Evolutionary conservation across 2,329 filamentous ascomycete genomes (phyloP).

Genomic region (Akanthomyces lecanii): DNA sequence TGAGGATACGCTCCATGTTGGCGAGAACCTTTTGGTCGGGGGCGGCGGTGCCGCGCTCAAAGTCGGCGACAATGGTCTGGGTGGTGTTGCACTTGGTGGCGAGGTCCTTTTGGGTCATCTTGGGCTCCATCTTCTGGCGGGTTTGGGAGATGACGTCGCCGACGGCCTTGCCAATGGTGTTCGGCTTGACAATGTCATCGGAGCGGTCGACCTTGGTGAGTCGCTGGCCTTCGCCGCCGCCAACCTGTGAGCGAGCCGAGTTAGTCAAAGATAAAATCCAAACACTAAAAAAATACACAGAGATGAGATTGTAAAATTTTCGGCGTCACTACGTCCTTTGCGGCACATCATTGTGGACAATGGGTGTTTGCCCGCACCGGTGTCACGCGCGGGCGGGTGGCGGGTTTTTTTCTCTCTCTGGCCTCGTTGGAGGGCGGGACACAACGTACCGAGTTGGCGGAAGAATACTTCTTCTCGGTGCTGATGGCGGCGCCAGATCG

Average conservation of each 20-base stretch:
- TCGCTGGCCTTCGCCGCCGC: constrained; percentile 73
- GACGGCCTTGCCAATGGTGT: constrained; percentile 77
- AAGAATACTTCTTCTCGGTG: constrained; percentile 87
- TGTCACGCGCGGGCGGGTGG: constrained; percentile 5
- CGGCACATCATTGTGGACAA: neutral
- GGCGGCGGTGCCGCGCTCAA: constrained; percentile 73
- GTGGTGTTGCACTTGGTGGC: constrained; percentile 90
- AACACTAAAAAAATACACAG: neutral
- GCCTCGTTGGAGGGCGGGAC: neutral
- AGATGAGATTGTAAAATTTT: neutral
- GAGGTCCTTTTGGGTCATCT: constrained; percentile 89
- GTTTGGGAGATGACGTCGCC: constrained; percentile 77
- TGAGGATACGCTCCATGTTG: constrained; percentile 78
- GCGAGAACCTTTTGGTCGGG: constrained; percentile 81
- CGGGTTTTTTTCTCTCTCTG: neutral
- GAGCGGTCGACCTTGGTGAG: constrained; percentile 96
- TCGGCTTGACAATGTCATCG: constrained; percentile 97
- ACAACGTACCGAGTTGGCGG: constrained; percentile 71
- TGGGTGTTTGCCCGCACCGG: neutral
- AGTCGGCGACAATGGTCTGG: constrained; percentile 71
- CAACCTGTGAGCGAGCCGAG: constrained; percentile 22
- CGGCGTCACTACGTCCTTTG: neutral
- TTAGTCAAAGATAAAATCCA: neutral
- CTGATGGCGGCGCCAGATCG: constrained; percentile 69
- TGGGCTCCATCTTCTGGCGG: constrained; percentile 77